Conservation (phyloP, 352 stramenopile genomes). For the Pythium phragmiticola region DNA sequence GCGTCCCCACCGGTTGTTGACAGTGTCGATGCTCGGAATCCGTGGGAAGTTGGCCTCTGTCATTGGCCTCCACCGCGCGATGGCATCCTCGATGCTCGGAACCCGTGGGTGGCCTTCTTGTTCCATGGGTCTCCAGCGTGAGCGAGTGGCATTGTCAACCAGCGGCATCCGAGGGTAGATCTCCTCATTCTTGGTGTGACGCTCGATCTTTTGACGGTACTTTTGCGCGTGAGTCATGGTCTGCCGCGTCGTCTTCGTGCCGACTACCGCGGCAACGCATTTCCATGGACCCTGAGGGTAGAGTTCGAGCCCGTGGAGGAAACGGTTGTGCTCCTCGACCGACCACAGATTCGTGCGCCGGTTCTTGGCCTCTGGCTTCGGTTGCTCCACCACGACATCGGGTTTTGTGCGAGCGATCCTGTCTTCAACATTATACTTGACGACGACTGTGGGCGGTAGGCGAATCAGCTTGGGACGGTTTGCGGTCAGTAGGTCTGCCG, state of each 20-base stretch:
- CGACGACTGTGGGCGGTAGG: constrained; percentile 7
- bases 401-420: neutral
- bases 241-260: constrained; percentile 79
- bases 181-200: constrained; percentile 33
- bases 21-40: too few species aligned
- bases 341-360: constrained; percentile 24
- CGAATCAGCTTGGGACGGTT: constrained; percentile 8
- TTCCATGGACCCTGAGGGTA: constrained; percentile 67
- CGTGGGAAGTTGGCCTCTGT: too few species aligned
- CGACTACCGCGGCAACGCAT: constrained; percentile 53
- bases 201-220: constrained; percentile 82
- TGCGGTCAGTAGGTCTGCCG: neutral
- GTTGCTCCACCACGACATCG: neutral
- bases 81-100: neutral
- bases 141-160: neutral
- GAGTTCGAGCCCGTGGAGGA: constrained; percentile 55
- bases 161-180: neutral
- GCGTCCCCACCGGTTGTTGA: too few species aligned
- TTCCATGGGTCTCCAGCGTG: neutral
- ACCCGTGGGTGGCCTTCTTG: neutral
- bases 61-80: too few species aligned
- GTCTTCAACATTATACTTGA: neutral
- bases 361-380: neutral
- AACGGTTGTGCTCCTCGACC: constrained; percentile 51
- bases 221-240: constrained; percentile 94